Base-by-base conservation (phyloP, 108 stramenopile species). In the Nitzschia sp. region DNA sequence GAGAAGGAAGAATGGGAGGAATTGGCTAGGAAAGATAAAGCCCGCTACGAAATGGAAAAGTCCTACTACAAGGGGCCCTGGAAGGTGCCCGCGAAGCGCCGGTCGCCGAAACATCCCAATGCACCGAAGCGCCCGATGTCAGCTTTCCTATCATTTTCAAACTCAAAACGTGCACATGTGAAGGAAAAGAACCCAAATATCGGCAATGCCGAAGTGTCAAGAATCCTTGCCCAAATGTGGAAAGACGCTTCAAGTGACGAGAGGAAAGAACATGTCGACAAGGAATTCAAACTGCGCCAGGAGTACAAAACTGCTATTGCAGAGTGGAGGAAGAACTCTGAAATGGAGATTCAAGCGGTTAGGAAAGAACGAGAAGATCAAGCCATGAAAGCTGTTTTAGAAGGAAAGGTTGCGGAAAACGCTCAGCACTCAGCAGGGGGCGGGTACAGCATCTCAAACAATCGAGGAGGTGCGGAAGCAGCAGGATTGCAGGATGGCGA, bases 61-160 rank as follows among this genome's bases (percentile, higher is more conserved):
- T 56, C 76, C 13, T 38, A 53, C 4, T 86, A 86, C 65, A 83
- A 64, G 19, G 82, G 85, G 15, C 79, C 81, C 2, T 86, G 82
- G 82, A 64, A 83, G 49, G 77, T 83, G 1, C 77, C 81, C n/a
- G 51, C 30, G 35, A 83, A 81, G 55, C 53, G 35, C 25, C 47
- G 85, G 9, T 62, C 70, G 1, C 81, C 49, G 2, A 86, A 86
- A 57, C 82, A 86, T 45, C 85, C 85, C 18, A 71, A 66, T 30
- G 79, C 79, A 23, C 85, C 85, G 0, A 86, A 86, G 33, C 82
- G 85, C 11, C 79, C 82, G 8, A 78, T 86, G 85, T 61, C 68
- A n/a, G 76, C 85, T 19, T 86, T 80, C 57, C 35, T 83, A 30
- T 70, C 80, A 4, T 84, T 66, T 46, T 81, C 77, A 13, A 81